Evolutionary conservation across 352 stramenopile species (phyloP).

Genomic region (Pythium dissotocum): DNA sequence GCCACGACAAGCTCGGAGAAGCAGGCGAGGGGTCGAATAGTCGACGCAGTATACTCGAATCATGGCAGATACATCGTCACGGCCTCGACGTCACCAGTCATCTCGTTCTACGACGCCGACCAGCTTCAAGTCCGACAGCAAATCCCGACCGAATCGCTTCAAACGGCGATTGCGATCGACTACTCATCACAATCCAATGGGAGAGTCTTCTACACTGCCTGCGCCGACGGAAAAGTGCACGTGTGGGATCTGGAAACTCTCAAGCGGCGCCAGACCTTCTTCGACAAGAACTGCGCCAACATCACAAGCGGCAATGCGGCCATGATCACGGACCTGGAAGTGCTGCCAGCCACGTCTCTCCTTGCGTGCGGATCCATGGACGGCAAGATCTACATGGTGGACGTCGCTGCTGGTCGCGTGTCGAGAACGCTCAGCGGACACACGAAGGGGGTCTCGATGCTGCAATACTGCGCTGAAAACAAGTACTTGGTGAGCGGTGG

Average conservation of each 20-base stretch:
- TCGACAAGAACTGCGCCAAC: conserved; percentile 15
- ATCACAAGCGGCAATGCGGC: conserved; percentile 6
- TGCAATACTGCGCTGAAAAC: conserved; percentile 47
- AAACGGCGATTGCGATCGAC: conserved; percentile 38
- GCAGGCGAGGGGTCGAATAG: conserved; percentile 20
- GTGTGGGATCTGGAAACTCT: conserved; percentile 45
- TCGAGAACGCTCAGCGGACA: conserved; percentile 42
- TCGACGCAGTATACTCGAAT: conserved; percentile 48
- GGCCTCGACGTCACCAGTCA: conserved; percentile 47
- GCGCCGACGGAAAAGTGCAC: conserved; percentile 42
- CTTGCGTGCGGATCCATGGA: conserved; percentile 45
- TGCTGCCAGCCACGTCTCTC: conserved; percentile 36
- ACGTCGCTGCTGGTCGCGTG: conserved; percentile 32
- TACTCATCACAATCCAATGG: not conserved
- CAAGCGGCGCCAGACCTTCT: conserved; percentile 38
- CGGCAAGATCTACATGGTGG: conserved; percentile 64
- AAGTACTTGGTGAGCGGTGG: conserved; percentile 59
- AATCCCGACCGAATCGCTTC: conserved; percentile 43
- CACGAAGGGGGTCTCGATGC: conserved; percentile 41
- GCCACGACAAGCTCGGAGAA: not conserved
- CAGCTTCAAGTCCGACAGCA: conserved; percentile 51
- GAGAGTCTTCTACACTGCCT: conserved; percentile 40
- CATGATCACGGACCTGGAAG: conserved; percentile 42
- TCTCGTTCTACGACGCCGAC: conserved; percentile 56
- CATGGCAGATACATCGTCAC: conserved; percentile 49